Evolutionary conservation across 176 grass and related monocot species (phyloP).

Genomic region (Alopecurus myosuroides): DNA sequence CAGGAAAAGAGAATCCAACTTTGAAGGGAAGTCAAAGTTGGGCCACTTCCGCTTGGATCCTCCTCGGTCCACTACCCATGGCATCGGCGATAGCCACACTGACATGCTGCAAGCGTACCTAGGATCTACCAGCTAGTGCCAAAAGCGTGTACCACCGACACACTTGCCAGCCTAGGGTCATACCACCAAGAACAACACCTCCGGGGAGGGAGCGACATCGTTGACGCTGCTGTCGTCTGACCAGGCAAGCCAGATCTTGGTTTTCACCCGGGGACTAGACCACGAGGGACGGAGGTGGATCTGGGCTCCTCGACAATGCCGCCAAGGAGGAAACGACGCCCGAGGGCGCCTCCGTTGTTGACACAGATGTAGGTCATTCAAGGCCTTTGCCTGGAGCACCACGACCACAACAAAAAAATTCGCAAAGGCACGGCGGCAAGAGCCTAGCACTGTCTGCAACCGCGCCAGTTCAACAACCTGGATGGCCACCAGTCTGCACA

Average conservation of each 20-base stretch:
- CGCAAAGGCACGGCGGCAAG: background rate
- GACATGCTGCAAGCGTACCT: background rate
- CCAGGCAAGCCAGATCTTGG: background rate
- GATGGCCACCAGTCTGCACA: background rate
- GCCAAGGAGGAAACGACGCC: background rate
- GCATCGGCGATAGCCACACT: background rate
- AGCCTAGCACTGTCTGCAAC: background rate
- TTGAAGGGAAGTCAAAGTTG: background rate
- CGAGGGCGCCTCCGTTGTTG: background rate
- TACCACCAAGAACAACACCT: background rate
- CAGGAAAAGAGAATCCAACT: background rate
- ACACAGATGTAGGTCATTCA: background rate
- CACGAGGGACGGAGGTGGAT: background rate
- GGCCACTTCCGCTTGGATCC: background rate
- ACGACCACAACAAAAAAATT: background rate
- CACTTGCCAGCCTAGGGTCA: background rate
- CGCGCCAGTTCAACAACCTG: background rate
- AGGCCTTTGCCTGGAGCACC: background rate
- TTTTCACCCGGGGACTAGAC: background rate
- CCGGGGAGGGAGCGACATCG: background rate
- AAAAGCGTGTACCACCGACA: background rate
- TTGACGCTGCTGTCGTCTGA: background rate
- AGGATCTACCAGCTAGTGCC: background rate
- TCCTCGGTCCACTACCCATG: background rate
- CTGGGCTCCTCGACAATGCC: background rate